A percentile compares a stretch with the other conserved stretches of the same genome.
These are phyloP conservation scores for Kwoniella sp. DNA, from an alignment of 768 basidiomycete genomes.

Conservation along the genomic window DNA sequence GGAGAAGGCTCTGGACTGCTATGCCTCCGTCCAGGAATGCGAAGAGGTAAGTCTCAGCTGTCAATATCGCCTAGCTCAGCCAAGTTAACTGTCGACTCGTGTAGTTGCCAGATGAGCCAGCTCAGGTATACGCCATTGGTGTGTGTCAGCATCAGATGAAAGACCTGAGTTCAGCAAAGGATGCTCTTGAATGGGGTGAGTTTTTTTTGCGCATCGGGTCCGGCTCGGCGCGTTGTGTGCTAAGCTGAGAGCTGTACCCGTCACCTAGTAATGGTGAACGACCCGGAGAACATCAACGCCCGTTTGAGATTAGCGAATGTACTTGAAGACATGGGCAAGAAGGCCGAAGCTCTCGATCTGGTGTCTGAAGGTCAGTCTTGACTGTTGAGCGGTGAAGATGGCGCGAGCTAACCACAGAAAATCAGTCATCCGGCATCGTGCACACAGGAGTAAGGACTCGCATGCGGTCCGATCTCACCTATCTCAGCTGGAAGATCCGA, in stretches of 20 bases:
- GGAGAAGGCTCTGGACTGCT: conserved; percentile 72
- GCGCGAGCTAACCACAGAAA: no score
- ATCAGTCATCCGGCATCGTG: conserved; percentile 21
- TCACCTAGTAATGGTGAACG: conserved; percentile 63
- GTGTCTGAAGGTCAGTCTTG: conserved; percentile 68
- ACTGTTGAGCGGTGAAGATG: no score
- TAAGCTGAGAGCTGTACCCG: no score
- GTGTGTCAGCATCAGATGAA: conserved; percentile 74
- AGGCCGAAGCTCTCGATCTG: conserved; percentile 73
- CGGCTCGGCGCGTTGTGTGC: no score
- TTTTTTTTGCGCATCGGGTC: no score
- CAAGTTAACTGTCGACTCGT: not conserved
- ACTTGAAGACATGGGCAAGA: conserved; percentile 76
- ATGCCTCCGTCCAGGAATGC: conserved; percentile 70
- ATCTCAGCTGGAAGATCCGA: not conserved
- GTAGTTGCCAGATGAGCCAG: conserved; percentile 58
- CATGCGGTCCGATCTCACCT: not conserved
- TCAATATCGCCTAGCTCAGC: not conserved
- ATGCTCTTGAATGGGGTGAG: conserved; percentile 77
- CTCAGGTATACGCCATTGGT: conserved; percentile 59
- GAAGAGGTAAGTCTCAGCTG: conserved; percentile 58
- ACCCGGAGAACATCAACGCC: conserved; percentile 71
- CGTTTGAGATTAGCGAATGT: conserved; percentile 88
- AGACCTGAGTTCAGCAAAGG: conserved; percentile 68
- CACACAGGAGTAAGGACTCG: conserved; percentile 13